A percentile compares a stretch with the other conserved stretches of the same genome.
phyloP scores from a whole-genome alignment of 2,329 filamentous ascomycete genomes.

The Colletotrichum chlorophyti region DNA sequence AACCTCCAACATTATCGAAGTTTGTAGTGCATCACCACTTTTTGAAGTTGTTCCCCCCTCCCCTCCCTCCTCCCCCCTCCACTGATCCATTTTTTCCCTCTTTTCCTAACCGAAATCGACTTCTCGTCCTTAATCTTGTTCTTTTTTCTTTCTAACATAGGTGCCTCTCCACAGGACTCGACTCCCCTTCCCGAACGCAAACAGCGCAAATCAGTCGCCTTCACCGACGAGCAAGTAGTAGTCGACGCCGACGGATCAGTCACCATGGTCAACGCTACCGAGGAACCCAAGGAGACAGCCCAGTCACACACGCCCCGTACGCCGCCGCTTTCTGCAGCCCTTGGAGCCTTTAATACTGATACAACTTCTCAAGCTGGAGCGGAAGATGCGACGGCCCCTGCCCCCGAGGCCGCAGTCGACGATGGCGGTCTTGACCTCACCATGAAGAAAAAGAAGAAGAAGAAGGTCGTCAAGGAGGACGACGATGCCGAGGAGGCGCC shows the following conservation, averaged over 20 bases:
- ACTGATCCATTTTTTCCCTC: background rate
- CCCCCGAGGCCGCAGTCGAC: constrained; percentile 61
- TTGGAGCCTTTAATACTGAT: constrained; percentile 61
- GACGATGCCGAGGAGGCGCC: constrained; percentile 56
- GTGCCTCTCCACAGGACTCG: constrained; percentile 17
- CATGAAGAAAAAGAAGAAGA: constrained; percentile 81
- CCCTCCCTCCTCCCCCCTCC: background rate
- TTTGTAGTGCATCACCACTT: background rate
- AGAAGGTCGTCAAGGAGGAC: constrained; percentile 64
- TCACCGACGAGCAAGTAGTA: constrained; percentile 85
- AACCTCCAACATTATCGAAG: background rate
- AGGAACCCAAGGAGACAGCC: constrained; percentile 81
- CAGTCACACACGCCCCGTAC: constrained; percentile 78
- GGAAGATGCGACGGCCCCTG: constrained; percentile 42
- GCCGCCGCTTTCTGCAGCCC: constrained; percentile 63
- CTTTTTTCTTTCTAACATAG: constrained; percentile 18
- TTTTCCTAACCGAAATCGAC: background rate
- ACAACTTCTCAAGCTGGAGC: constrained; percentile 49
- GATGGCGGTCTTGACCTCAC: constrained; percentile 59
- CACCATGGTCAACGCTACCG: constrained; percentile 74
- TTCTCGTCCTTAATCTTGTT: background rate
- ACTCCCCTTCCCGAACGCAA: constrained; percentile 61
- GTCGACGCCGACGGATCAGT: constrained; percentile 91
- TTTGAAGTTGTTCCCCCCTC: constrained; percentile 18
- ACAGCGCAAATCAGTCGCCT: constrained; percentile 91